Evolutionary conservation across 129 eudicot species (phyloP).

Genomic region (Helianthus tuberosus): DNA sequence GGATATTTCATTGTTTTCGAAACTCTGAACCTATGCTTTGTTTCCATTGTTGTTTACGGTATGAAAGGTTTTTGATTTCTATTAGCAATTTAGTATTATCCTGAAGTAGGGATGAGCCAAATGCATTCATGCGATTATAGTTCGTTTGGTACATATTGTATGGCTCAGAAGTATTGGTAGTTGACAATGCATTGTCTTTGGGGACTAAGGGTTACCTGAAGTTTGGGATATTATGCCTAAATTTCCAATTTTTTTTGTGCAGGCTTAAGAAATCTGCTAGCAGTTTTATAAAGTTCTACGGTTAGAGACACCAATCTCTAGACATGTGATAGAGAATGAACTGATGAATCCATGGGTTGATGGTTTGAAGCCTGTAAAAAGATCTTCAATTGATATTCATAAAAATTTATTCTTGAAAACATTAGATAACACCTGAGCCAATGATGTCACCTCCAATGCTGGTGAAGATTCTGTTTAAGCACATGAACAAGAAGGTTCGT

Average conservation of each 20-base stretch:
- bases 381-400: slow-evolving; percentile 10
- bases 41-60: no score
- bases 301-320: slow-evolving; percentile 50
- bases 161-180: no score
- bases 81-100: no score
- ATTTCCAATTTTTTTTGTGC: slow-evolving; percentile 23
- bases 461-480: slow-evolving; percentile 33
- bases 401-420: slow-evolving; percentile 7
- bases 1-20: no score
- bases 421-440: background rate
- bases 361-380: slow-evolving; percentile 30
- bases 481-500: slow-evolving; percentile 28
- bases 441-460: slow-evolving; percentile 15
- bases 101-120: no score
- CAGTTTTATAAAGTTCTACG: slow-evolving; percentile 79
- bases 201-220: no score
- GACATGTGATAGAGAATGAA: slow-evolving; percentile 70
- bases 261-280: slow-evolving; percentile 75
- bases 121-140: no score
- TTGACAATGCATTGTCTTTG: no score
- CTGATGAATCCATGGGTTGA: slow-evolving; percentile 82
- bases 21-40: no score
- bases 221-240: background rate
- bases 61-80: no score
- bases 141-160: no score